Base-by-base conservation (phyloP, 345 rosid genomes). In the Moringa oleifera region DNA sequence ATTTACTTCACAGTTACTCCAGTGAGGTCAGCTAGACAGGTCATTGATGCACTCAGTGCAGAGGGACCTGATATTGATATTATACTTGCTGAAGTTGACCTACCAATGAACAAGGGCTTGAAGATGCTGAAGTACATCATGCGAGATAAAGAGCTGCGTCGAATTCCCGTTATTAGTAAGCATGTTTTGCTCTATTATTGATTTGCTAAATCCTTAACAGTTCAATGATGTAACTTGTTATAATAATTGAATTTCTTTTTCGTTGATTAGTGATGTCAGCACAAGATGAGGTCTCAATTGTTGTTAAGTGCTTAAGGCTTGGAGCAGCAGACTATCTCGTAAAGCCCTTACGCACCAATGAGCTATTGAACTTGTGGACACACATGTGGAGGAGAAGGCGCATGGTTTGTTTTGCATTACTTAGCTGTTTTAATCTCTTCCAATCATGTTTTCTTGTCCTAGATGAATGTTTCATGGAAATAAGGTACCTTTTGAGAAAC, bases 161-260 rank as follows among this genome's bases (percentile, higher is more conserved):
- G 87, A 57, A 94, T 94, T 74, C 99, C 99, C 63, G 95, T 94
- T 53, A 94, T 94, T 70, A 94, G 99, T 94, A 81, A 80, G 97
- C 76, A 68, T 74, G 25, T 57, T 33, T 50, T 69, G 18, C 20
- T 37, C 53, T 47, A 9, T 52, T 62, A n/a, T 57, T 60, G 19
- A 63, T 18, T 55, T 53, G n/a, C n/a, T n/a, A n/a, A n/a, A 6
- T 51, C 47, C 47, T 41, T 11, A 41, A 45, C 47, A 0, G 33
- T 19, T n/a, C 45, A 45, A 53, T 63, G 23, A 62, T 20, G 53
- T 54, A 9, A 21, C 25, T 23, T 58, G 53, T 58, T 25, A 19
- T 55, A 24, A 59, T 55, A 25, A 10, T 20, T 45, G 12, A 54
- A 58, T 33, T 22, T 3, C 22, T 65, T 57, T 72, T 51, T 33